Base-by-base conservation (phyloP, 164 flowering plant genomes). In the Sextonia rubra region DNA sequence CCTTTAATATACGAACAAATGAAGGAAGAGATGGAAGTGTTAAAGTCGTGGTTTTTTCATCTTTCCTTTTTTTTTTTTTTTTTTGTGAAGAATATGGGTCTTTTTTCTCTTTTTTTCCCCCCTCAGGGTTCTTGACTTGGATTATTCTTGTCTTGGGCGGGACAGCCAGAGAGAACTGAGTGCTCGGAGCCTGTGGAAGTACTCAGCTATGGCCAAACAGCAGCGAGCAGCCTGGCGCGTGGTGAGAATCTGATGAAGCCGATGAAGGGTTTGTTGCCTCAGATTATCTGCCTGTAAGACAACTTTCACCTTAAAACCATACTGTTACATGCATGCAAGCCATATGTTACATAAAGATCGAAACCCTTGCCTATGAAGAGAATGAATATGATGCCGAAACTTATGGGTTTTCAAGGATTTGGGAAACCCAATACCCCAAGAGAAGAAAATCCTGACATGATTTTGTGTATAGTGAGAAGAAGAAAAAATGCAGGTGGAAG, bases 201-300 rank as follows among this genome's bases (percentile, higher is more conserved):
- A 92, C 85, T 92, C 97, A 3, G 88, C 90, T 0, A 90, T 86
- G 29, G 88, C 87, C 62, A 92, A 74, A 66, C 88, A 80, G 80
- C 93, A 89, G 79, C 91, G 78, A 5, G 95, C 97, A 0, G 91
- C 86, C 77, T 92, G 95, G 1, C 92, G 88, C 29, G 86, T 85
- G 18, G 93, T 89, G 68, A 92, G 81, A 47, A 89, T 23, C 70
- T 89, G 93, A 32, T 86, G 86, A 73, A 92, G 85, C 78, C 93
- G 85, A 72, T 92, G 95, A 60, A 92, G 66, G 15, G 92, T 89
- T 76, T 90, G 92, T 69, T 86, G 91, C 86, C 97, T 86, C 86
- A 92, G 63, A 73, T 87, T 87, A 79, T 92, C 97, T 2, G 92
- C 97, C 97, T 92, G 91, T 69, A 80, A 90, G 12, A 94, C 87